A percentile compares a stretch with the other conserved stretches of the same genome.
Conservation (phyloP, 2,329 filamentous ascomycete genomes). For the Diatrype stigma region DNA sequence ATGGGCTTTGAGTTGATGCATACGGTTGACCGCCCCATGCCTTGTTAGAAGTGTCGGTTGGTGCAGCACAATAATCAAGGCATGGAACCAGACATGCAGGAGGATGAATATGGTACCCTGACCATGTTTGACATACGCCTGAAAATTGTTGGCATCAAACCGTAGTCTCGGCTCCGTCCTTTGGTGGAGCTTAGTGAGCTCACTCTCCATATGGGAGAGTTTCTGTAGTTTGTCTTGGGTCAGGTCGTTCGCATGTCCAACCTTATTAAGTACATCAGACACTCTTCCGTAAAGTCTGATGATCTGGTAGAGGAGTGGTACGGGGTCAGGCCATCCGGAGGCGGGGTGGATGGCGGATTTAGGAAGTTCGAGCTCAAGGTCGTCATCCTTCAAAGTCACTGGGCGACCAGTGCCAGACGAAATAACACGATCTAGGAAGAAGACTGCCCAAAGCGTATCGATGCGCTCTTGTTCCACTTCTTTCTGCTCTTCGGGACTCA, state of each 20-base stretch:
- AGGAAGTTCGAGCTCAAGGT: slow-evolving; percentile 75
- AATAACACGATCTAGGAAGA: slow-evolving; percentile 81
- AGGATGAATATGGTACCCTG: slow-evolving; percentile 85
- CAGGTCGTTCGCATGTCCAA: slow-evolving; percentile 68
- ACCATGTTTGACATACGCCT: slow-evolving; percentile 73
- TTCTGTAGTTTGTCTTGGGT: slow-evolving; percentile 69
- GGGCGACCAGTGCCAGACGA: slow-evolving; percentile 82
- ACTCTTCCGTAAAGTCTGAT: slow-evolving; percentile 83
- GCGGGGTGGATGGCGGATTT: slow-evolving; percentile 45
- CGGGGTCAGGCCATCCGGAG: slow-evolving; percentile 71
- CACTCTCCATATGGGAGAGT: slow-evolving; percentile 73
- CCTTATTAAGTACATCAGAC: slow-evolving; percentile 79
- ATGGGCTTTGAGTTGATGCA: slow-evolving; percentile 71
- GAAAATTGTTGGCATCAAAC: slow-evolving; percentile 84
- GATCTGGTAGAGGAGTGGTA: slow-evolving; percentile 76
- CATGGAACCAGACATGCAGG: slow-evolving; percentile 85
- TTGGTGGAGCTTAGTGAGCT: slow-evolving; percentile 70
- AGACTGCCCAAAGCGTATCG: slow-evolving; percentile 87
- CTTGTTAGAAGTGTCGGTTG: slow-evolving; percentile 79
- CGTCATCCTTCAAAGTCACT: slow-evolving; percentile 77
- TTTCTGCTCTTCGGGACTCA: slow-evolving; percentile 49
- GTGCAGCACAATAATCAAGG: slow-evolving; percentile 78
- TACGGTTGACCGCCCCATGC: slow-evolving; percentile 55
- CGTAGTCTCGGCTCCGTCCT: slow-evolving; percentile 69
- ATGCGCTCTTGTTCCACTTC: slow-evolving; percentile 76